Evolutionary conservation across 768 basidiomycete genomes (phyloP), one percentile per base, ranked within the genome.

Genomic region (Boletus huronensis): DNA sequence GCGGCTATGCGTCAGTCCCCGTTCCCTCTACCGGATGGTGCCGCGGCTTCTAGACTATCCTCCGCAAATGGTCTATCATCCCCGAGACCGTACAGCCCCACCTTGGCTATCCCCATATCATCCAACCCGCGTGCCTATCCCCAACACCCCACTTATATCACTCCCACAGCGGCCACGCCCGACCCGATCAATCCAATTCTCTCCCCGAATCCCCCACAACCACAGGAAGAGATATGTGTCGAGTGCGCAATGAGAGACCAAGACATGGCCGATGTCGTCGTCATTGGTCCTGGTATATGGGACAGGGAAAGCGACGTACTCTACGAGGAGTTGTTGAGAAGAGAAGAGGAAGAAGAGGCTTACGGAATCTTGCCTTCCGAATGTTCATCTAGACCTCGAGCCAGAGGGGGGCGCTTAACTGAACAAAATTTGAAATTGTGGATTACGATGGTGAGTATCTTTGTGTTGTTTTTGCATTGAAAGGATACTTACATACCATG

Each of bases 221-320:
- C 73, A 10, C 84, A 81, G 59, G 88, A 90, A 62, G 96, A 98
- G 69, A 75, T 98, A 29, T 99, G 96, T 63, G 78, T 97, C 34
- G 97, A 98, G 71, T 99, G 97, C 67, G 88, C 97, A 54, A 98
- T 98, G 95, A 86, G 97, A 31, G 97, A 99, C 71, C 84, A 96
- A 66, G 97, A 99, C 68, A 93, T 99, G 89, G 92, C 87, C 9
- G 95, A 97, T 69, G 93, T 99, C 25, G 82, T 90, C 69, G 97
- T 97, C 21, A 81, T 85, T 3, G 83, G 85, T 28, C 83, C 86
- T 10, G 92, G 93, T 1, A 81, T 89, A 8, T 99, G 97, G 97
- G 92, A 90, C 0, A 80, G 97, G 36, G 87, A 87, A 58, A 94
- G 92, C 65, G 96, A 99, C 66, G 82, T 78, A 11, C 75, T 81